These are phyloP conservation scores for Emericellopsis cladophorae DNA, from an alignment of 2,329 filamentous ascomycete species.

Conservation along the genomic window DNA sequence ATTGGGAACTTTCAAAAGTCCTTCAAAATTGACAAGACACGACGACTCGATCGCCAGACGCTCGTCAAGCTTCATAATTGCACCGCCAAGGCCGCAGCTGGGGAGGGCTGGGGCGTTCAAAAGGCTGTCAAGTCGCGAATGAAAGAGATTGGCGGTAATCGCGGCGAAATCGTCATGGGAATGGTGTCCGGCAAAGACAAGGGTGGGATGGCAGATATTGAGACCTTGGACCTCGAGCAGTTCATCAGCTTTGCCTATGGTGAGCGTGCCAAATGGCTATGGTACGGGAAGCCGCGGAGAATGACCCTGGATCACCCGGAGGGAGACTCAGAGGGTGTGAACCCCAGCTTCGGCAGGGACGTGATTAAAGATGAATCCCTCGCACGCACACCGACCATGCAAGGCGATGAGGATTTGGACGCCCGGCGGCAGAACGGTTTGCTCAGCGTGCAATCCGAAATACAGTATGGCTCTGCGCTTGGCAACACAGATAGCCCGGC, in stretches of 20 bases:
- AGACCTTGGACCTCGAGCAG: constrained; percentile 78
- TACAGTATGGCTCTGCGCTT: constrained; percentile 29
- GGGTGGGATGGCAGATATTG: constrained; percentile 80
- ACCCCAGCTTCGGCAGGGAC: constrained; percentile 43
- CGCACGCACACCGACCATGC: constrained; percentile 33
- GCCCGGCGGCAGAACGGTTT: constrained; percentile 31
- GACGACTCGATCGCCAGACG: constrained; percentile 72
- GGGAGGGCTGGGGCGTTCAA: constrained; percentile 85
- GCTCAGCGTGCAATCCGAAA: constrained; percentile 26
- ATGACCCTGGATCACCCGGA: constrained; percentile 32
- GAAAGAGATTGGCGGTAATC: constrained; percentile 83
- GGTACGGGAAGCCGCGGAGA: constrained; percentile 80
- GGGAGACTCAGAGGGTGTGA: constrained; percentile 30
- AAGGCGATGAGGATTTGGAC: constrained; percentile 38
- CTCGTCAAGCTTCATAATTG: constrained; percentile 65
- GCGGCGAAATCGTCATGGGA: constrained; percentile 90
- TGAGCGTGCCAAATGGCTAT: constrained; percentile 83
- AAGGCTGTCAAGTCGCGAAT: constrained; percentile 92
- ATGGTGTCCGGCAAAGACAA: constrained; percentile 82
- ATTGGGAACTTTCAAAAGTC: constrained; percentile 85
- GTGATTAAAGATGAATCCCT: constrained; percentile 21
- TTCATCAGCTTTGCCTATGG: constrained; percentile 71
- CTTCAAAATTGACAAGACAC: constrained; percentile 65
- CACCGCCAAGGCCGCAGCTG: constrained; percentile 84
- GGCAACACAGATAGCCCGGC: constrained; percentile 32